Evolutionary conservation across 371 early-diverging fungal genomes (phyloP).

Genomic region (Mucor circinelloides): DNA sequence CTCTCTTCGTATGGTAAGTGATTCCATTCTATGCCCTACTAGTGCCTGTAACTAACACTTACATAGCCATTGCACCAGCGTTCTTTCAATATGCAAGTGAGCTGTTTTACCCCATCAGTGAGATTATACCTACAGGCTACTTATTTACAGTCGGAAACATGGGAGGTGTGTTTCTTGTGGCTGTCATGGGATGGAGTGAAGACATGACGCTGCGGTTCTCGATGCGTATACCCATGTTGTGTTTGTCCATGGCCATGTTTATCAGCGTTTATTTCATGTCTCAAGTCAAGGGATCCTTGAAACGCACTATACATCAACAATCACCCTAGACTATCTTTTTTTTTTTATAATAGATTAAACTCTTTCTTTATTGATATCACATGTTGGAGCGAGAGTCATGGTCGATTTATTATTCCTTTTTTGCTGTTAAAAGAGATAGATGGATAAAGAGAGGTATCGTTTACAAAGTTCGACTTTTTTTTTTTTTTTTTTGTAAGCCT

Average conservation of each 20-base stretch:
- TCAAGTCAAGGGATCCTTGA: slow-evolving; percentile 39
- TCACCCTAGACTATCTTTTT: not conserved
- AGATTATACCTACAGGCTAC: slow-evolving; percentile 56
- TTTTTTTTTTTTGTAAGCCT: too few relatives aligned
- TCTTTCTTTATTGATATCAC: not conserved
- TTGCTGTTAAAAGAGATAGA: too few relatives aligned
- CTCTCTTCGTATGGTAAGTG: slow-evolving; percentile 48
- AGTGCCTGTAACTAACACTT: not conserved
- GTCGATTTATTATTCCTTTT: too few relatives aligned
- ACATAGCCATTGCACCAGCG: slow-evolving; percentile 52
- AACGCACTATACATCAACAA: slow-evolving; percentile 23
- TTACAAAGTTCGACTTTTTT: too few relatives aligned
- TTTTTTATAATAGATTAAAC: not conserved
- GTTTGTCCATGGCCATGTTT: slow-evolving; percentile 26
- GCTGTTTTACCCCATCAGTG: slow-evolving; percentile 47
- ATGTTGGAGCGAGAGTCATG: too few relatives aligned
- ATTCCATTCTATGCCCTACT: not conserved
- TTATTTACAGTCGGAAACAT: slow-evolving; percentile 46
- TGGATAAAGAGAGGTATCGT: too few relatives aligned
- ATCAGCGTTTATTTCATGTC: slow-evolving; percentile 30
- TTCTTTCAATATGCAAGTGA: slow-evolving; percentile 56
- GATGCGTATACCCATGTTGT: slow-evolving; percentile 43
- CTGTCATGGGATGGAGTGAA: slow-evolving; percentile 53
- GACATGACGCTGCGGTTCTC: slow-evolving; percentile 22
- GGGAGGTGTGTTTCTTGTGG: slow-evolving; percentile 40